phyloP scores from a whole-genome alignment of 192 early-diverging fungal species.

The Paraglomus occultum region DNA sequence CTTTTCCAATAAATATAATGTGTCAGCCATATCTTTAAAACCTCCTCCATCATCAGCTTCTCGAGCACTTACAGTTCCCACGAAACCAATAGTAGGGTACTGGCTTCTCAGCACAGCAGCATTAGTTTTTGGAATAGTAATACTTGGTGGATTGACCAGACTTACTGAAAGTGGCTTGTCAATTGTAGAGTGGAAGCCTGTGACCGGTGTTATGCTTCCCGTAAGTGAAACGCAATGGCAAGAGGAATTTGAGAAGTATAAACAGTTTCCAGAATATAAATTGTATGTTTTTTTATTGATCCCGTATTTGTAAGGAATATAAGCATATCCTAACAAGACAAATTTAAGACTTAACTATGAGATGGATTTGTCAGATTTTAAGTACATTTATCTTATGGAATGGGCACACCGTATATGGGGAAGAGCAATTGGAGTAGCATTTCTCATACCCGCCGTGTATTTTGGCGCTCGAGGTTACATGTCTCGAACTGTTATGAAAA shows the following conservation, averaged over 20 bases:
- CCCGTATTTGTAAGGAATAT: background rate
- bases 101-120: conserved; percentile 89
- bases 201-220: conserved; percentile 91
- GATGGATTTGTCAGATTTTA: conserved; percentile 90
- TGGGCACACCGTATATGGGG: conserved; percentile 97
- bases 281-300: conserved; percentile 51
- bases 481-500: conserved; percentile 58
- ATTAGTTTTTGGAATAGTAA: conserved; percentile 90
- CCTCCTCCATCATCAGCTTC: conserved; percentile 1
- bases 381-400: conserved; percentile 97
- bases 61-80: conserved; percentile 24
- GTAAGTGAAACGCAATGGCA: conserved; percentile 83
- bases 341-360: conserved; percentile 76
- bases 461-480: conserved; percentile 83
- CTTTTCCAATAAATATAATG: background rate
- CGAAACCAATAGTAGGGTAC: conserved; percentile 75
- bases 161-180: conserved; percentile 97
- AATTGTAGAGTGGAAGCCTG: conserved; percentile 96
- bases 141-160: conserved; percentile 92
- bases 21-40: conserved; percentile 14
- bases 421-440: conserved; percentile 84
- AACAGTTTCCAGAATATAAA: conserved; percentile 97
- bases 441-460: conserved; percentile 83
- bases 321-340: no score
- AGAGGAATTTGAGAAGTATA: conserved; percentile 97